Evolutionary conservation across 2,329 filamentous ascomycete genomes (phyloP).

Genomic region (Colletotrichum paranaense): DNA sequence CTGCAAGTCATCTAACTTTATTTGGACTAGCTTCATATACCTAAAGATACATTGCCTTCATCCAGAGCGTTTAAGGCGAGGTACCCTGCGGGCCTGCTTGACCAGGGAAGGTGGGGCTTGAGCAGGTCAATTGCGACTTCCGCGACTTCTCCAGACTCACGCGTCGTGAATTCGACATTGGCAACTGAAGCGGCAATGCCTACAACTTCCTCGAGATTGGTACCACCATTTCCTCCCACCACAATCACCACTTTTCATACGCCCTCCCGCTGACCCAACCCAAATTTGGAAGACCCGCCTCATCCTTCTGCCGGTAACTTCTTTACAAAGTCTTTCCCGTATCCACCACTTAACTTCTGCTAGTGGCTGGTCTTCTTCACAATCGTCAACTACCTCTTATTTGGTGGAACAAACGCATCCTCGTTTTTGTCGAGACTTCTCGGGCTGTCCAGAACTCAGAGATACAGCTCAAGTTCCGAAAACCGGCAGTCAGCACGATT

Average conservation of each 20-base stretch:
- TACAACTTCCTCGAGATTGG: not conserved
- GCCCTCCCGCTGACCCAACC: no score
- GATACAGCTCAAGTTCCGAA: not conserved
- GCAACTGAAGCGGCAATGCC: not conserved
- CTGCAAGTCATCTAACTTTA: not conserved
- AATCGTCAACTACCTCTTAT: not conserved
- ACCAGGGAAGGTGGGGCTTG: slow-evolving; percentile 8
- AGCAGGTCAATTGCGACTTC: not conserved
- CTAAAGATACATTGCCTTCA: not conserved
- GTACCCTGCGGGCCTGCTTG: not conserved
- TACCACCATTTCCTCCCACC: not conserved
- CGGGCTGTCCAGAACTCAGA: not conserved
- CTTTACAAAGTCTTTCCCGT: not conserved
- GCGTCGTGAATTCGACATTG: slow-evolving; percentile 1
- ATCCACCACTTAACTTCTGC: not conserved
- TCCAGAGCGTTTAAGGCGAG: not conserved
- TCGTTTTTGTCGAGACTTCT: not conserved
- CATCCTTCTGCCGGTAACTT: not conserved
- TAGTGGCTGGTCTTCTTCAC: not conserved
- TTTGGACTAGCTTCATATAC: not conserved
- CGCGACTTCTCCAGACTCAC: slow-evolving; percentile 1
- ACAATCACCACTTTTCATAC: not conserved
- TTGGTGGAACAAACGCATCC: not conserved
- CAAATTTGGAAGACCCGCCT: no score
- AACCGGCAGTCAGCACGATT: not conserved